phyloP scores from a whole-genome alignment of 306 rosid genomes.

The Glycine tomentella region DNA sequence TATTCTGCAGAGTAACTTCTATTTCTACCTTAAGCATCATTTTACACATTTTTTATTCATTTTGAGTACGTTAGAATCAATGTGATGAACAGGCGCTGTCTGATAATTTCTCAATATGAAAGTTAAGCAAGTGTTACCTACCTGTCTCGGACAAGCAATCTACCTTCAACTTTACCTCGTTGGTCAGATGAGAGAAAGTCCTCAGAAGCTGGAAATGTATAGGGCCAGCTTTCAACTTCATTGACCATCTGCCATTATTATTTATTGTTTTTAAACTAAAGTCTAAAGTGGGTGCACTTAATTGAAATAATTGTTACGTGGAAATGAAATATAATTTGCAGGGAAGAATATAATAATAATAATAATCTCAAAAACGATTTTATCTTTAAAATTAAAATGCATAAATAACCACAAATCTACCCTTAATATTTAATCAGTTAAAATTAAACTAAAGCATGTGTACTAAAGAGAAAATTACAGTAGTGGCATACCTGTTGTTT shows the following conservation, averaged over 20 bases:
- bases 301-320: background rate
- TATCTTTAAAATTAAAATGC: background rate
- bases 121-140: conserved; percentile 35
- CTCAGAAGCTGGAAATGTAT: conserved; percentile 74
- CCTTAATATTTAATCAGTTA: background rate
- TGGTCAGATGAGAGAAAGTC: conserved; percentile 64
- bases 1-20: background rate
- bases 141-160: conserved; percentile 73
- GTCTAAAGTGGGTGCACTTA: background rate
- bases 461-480: background rate
- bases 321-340: background rate
- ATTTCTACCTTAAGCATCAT: background rate
- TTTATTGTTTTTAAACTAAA: background rate
- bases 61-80: conserved; percentile 2
- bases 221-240: conserved; percentile 87
- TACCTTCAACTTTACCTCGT: conserved; percentile 72
- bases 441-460: background rate
- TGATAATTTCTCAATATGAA: background rate
- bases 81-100: background rate
- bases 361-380: background rate
- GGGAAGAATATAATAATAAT: background rate
- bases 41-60: background rate
- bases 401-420: background rate
- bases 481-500: conserved; percentile 63
- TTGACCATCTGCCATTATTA: conserved; percentile 57